Evolutionary conservation across 805 yeast genomes (phyloP).

Genomic region (Grigorovia yakushimaensis): DNA sequence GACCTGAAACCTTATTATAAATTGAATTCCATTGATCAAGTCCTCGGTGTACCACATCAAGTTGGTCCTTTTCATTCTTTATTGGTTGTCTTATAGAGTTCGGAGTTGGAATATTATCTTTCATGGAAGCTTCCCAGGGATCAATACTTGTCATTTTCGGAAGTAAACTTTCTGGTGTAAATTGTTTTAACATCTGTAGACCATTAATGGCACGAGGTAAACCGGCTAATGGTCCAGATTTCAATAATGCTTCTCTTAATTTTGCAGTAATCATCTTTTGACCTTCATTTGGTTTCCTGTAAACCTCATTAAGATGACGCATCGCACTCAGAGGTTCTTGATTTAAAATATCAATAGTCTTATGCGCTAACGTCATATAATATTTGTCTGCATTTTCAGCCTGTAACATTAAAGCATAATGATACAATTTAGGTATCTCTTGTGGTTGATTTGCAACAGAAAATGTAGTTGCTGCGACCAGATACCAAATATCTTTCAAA

Average conservation of each 20-base stretch:
- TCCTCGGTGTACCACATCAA: slow-evolving; percentile 37
- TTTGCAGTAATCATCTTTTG: slow-evolving; percentile 35
- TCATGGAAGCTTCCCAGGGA: slow-evolving; percentile 20
- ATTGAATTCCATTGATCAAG: slow-evolving; percentile 59
- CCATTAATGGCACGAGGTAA: slow-evolving; percentile 80
- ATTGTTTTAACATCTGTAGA: slow-evolving; percentile 49
- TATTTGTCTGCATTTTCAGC: slow-evolving; percentile 12
- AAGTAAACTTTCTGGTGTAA: slow-evolving; percentile 46
- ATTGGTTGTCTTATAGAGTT: slow-evolving; percentile 7
- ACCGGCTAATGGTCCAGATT: slow-evolving; percentile 72
- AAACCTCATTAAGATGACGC: slow-evolving; percentile 11
- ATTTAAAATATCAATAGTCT: slow-evolving; percentile 13
- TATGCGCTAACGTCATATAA: slow-evolving; percentile 14
- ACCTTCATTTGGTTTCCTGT: slow-evolving; percentile 14
- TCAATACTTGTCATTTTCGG: slow-evolving; percentile 14
- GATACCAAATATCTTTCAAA: slow-evolving; percentile 57
- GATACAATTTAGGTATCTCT: slow-evolving; percentile 66
- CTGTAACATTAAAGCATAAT: slow-evolving; percentile 43
- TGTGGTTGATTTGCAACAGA: slow-evolving; percentile 76
- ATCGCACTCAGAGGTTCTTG: slow-evolving; percentile 3
- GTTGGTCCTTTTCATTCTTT: slow-evolving; percentile 5
- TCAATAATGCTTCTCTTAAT: slow-evolving; percentile 68
- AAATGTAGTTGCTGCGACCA: slow-evolving; percentile 70
- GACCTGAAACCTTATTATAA: slow-evolving; percentile 61
- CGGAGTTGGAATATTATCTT: slow-evolving; percentile 9